Percentiles rank a stretch among this genome's conserved stretches.
Evolutionary conservation across 352 stramenopile species (phyloP).

Genomic region (Globisporangium heterothallicum): DNA sequence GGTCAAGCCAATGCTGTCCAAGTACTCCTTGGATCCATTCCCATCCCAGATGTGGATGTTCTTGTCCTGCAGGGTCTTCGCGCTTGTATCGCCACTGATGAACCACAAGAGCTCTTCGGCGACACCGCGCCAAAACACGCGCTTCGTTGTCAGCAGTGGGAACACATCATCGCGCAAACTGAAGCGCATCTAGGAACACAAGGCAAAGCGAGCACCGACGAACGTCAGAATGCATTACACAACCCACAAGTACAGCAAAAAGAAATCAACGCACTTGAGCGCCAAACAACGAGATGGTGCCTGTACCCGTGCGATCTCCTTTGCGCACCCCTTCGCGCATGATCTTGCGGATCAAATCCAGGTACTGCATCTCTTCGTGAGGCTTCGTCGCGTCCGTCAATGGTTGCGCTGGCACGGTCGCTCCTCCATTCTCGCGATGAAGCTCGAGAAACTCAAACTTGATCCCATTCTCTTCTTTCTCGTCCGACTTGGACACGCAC

Average conservation of each 20-base stretch:
- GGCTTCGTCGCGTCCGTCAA: constrained; percentile 10
- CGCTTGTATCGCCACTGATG: constrained; percentile 95
- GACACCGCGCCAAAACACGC: constrained; percentile 98
- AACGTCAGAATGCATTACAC: too few species aligned
- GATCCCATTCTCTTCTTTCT: constrained; percentile 74
- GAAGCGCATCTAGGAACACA: constrained; percentile 94
- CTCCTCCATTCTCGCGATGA: constrained; percentile 20
- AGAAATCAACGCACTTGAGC: constrained; percentile 80
- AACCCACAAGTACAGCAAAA: too few species aligned
- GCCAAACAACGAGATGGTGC: constrained; percentile 98
- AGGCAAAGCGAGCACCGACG: too few species aligned
- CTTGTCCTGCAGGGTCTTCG: constrained; percentile 95
- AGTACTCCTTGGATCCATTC: constrained; percentile 96
- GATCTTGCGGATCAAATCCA: constrained; percentile 96
- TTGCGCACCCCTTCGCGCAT: constrained; percentile 90
- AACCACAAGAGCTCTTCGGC: constrained; percentile 99
- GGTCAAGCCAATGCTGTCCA: constrained; percentile 89
- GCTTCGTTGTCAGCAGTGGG: constrained; percentile 98
- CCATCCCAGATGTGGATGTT: constrained; percentile 99
- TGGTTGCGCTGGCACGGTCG: constrained; percentile 4
- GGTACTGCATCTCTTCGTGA: constrained; percentile 71
- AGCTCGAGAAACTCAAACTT: constrained; percentile 77
- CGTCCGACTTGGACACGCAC: constrained; percentile 33
- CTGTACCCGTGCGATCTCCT: constrained; percentile 97
- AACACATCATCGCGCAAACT: constrained; percentile 92